Conservation (phyloP, 2,329 filamentous ascomycete genomes). For the Penicillium sp. region DNA sequence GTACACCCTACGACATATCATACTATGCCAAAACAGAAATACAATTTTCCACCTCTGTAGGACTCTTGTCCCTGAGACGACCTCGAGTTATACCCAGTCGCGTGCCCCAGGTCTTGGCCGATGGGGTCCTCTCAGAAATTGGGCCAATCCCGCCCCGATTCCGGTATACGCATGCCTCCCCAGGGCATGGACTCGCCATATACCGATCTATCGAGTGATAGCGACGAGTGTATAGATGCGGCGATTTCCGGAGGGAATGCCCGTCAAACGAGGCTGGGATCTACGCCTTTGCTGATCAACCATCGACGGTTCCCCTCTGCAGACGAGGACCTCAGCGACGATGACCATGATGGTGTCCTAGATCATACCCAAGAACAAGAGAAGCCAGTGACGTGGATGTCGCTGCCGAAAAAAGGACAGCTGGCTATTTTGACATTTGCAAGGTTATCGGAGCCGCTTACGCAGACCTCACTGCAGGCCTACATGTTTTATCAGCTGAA, state of each 20-base stretch:
- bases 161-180: constrained; percentile 1
- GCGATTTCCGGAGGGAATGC: constrained; percentile 14
- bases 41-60: neutral
- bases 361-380: constrained; percentile 21
- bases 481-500: constrained; percentile 90
- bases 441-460: constrained; percentile 76
- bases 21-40: neutral
- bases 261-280: constrained; percentile 5
- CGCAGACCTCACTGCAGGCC: constrained; percentile 72
- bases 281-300: constrained; percentile 14
- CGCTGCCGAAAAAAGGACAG: constrained; percentile 74
- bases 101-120: constrained; percentile 10
- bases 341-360: constrained; percentile 13
- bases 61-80: neutral
- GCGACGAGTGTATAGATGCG: constrained; percentile 20
- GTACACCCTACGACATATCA: neutral
- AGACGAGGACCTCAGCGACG: constrained; percentile 15
- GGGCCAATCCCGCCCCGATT: constrained; percentile 10
- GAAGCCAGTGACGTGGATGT: constrained; percentile 63
- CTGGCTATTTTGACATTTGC: constrained; percentile 74
- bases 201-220: constrained; percentile 10
- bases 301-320: constrained; percentile 15
- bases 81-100: constrained; percentile 5
- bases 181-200: neutral
- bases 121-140: constrained; percentile 19